Conservation (phyloP, 1,139 yeast species). For the Kodamaea derodonti region DNA sequence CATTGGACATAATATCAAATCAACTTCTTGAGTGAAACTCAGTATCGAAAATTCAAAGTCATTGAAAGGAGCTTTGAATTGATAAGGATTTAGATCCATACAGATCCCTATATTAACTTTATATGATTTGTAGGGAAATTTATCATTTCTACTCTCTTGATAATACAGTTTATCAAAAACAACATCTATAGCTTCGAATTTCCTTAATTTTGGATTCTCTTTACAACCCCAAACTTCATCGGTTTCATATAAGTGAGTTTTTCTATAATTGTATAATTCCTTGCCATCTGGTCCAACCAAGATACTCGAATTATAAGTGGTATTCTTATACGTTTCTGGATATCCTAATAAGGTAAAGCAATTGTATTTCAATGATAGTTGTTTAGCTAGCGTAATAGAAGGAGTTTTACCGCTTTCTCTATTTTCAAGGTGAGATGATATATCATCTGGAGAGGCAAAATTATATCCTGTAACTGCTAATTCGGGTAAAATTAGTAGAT, state of each 20-base stretch:
- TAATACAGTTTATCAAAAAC: constrained; percentile 29
- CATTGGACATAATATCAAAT: constrained; percentile 72
- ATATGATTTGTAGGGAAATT: constrained; percentile 12
- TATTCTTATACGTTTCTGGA: constrained; percentile 51
- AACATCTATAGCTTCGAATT: constrained; percentile 41
- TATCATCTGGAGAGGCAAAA: constrained; percentile 48
- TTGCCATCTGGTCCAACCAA: constrained; percentile 59
- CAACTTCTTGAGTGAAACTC: constrained; percentile 46
- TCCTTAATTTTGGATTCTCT: constrained; percentile 52
- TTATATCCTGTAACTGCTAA: constrained; percentile 85
- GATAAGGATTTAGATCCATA: constrained; percentile 89
- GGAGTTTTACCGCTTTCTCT: constrained; percentile 17
- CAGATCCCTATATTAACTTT: constrained; percentile 77
- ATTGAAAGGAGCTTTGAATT: constrained; percentile 75
- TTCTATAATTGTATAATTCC: constrained; percentile 65
- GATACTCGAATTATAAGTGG: constrained; percentile 65
- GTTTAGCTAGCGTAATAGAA: constrained; percentile 54
- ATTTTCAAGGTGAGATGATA: constrained; percentile 57
- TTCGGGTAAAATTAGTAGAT: constrained; percentile 76
- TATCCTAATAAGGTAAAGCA: constrained; percentile 82
- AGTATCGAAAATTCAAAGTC: constrained; percentile 66
- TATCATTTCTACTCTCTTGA: constrained; percentile 3
- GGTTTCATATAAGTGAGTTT: constrained; percentile 72
- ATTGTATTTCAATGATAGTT: constrained; percentile 43
- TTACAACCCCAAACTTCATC: constrained; percentile 80